Evolutionary conservation across 2,329 filamentous ascomycete genomes (phyloP).

Genomic region (Colletotrichum australisinense): DNA sequence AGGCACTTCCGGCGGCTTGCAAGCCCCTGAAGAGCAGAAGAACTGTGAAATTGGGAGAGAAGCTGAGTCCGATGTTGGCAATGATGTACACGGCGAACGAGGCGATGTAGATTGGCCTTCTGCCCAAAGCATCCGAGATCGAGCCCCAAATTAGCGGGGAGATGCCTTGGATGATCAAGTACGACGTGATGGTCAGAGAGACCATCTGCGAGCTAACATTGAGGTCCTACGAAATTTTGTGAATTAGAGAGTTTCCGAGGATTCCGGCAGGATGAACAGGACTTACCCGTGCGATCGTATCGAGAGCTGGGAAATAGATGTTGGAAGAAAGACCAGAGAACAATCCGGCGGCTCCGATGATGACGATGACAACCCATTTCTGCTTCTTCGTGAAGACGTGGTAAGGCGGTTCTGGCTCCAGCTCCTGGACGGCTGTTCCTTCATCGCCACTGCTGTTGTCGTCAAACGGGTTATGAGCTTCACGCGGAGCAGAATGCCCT

Average conservation of each 20-base stretch:
- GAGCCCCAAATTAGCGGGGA: conserved; percentile 61
- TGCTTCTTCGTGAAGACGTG: conserved; percentile 49
- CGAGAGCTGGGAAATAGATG: conserved; percentile 61
- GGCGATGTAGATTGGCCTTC: conserved; percentile 56
- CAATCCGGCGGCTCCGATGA: conserved; percentile 60
- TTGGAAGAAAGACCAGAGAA: conserved; percentile 64
- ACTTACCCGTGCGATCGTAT: conserved; percentile 48
- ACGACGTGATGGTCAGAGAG: conserved; percentile 56
- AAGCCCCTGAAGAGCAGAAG: conserved; percentile 58
- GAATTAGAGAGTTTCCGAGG: background rate
- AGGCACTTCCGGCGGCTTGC: conserved; percentile 60
- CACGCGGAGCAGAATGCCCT: background rate
- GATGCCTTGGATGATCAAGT: conserved; percentile 63
- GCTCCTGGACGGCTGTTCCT: background rate
- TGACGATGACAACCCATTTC: conserved; percentile 59
- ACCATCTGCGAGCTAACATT: conserved; percentile 44
- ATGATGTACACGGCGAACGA: conserved; percentile 59
- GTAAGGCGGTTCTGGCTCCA: conserved; percentile 36
- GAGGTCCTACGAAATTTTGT: conserved; percentile 39
- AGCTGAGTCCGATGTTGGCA: conserved; percentile 57
- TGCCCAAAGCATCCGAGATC: conserved; percentile 58
- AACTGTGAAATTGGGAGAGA: conserved; percentile 53
- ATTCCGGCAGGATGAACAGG: background rate
- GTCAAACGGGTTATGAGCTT: conserved; percentile 11
- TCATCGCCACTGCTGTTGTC: background rate